A percentile compares a stretch with the other conserved stretches of the same genome.
phyloP scores from a whole-genome alignment of 257 asterid species.

The Jacaranda mimosifolia region DNA sequence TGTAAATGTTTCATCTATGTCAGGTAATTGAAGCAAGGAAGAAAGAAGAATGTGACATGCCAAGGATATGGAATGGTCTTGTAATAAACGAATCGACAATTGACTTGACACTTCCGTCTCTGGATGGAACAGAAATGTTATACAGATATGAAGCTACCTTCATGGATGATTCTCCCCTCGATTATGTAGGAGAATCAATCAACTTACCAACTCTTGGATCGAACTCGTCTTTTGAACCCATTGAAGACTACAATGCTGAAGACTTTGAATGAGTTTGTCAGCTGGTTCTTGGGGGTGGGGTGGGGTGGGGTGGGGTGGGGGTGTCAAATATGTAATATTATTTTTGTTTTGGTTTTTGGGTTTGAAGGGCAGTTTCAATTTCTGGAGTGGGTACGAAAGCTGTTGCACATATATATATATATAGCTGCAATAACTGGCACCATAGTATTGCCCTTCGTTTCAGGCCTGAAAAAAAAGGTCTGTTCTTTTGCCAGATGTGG shows the following conservation, averaged over 20 bases:
- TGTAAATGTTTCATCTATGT: neutral
- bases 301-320: neutral
- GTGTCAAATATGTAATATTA: neutral
- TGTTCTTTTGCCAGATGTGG: constrained; percentile 17
- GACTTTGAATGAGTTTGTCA: constrained; percentile 22
- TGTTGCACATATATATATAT: constrained; percentile 38
- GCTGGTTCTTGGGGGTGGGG: neutral
- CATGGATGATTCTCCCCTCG: constrained; percentile 57
- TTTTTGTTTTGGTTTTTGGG: constrained; percentile 17
- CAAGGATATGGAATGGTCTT: constrained; percentile 20
- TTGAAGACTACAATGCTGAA: constrained; percentile 38
- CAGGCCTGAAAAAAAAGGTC: constrained; percentile 30
- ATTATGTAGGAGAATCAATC: constrained; percentile 48
- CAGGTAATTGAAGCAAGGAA: constrained; percentile 61
- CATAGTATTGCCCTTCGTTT: constrained; percentile 23
- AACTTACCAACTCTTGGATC: constrained; percentile 45
- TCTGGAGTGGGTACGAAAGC: constrained; percentile 31
- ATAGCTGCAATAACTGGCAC: constrained; percentile 36
- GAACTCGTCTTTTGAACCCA: constrained; percentile 38
- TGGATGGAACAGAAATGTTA: constrained; percentile 15
- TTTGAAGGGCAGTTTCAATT: constrained; percentile 15
- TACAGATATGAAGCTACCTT: constrained; percentile 45
- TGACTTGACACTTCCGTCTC: constrained; percentile 16
- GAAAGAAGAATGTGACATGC: constrained; percentile 31
- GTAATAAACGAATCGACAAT: constrained; percentile 21